Base-by-base conservation (phyloP, 225 moss, liverwort and hornwort species). In the Bryoerythrophyllum caledonicum region DNA sequence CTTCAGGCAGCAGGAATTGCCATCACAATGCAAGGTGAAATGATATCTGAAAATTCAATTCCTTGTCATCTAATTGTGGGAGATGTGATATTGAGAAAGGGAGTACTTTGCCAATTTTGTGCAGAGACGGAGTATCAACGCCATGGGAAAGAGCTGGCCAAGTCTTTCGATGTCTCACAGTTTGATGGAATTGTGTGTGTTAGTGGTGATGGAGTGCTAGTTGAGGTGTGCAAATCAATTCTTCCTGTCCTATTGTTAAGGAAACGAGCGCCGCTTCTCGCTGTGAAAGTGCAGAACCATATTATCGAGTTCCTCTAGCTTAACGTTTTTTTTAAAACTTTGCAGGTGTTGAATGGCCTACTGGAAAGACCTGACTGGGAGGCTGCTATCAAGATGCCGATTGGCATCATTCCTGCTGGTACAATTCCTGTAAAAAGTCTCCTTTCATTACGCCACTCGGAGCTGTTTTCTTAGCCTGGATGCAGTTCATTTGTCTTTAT, bases 181-280 rank as follows among this genome's bases (percentile, higher is more conserved):
- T 94, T 84, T 17, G 96, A 96, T 75, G 96, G 96, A 55, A 73
- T 96, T 7, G 91, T 92, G 26, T 96, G 96, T 70, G 92, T 96
- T 63, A 94, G 94, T 66, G 96, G 96, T 66, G 96, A 96, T 54
- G 96, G 96, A 78, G 94, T 96, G 80, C 89, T 96, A 24, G 91
- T 92, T 48, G 94, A 96, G 93, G 96, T 94, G 46, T 25, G 20
- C 6, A 32, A 17, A 26, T 17, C 6, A 49, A 17, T 49, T 49
- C 7, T 49, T 8, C 38, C 4, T 16, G 17, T 17, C 34, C 25
- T 8, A 11, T 34, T 67, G 9, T 17, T 8, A 35, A 35, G 61
- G 44, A 21, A 10, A 12, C 24, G 65, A 30, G 57, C 14, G 30
- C 30, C 57, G 58, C 69, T 14, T 63, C 30, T 20, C 58, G 69